A percentile compares a stretch with the other conserved stretches of the same genome.
These are phyloP conservation scores for Fraxinus americana DNA, from an alignment of 257 asterid species.

Conservation along the genomic window DNA sequence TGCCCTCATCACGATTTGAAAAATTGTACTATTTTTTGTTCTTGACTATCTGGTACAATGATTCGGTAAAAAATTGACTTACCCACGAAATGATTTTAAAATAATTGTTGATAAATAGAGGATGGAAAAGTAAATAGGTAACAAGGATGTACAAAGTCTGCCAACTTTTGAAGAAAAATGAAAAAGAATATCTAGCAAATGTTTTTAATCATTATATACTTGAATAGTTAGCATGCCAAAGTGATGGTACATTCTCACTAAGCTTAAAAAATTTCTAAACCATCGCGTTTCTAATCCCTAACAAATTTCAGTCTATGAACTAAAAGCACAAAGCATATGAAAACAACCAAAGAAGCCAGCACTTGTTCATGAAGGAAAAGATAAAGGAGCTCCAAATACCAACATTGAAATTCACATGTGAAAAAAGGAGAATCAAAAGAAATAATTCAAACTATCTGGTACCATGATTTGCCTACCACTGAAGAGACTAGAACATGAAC, in stretches of 20 bases:
- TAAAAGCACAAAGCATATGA: constrained; percentile 2
- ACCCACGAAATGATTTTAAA: not conserved
- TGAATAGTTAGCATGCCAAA: not conserved
- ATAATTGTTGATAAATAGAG: not conserved
- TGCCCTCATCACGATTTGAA: too few species aligned
- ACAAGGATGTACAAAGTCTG: not conserved
- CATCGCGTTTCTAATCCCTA: constrained; percentile 1
- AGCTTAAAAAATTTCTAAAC: constrained; percentile 9
- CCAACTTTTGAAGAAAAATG: constrained; percentile 2
- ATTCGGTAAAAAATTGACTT: not conserved
- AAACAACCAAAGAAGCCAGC: constrained; percentile 9
- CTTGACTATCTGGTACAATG: too few species aligned
- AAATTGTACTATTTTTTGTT: too few species aligned
- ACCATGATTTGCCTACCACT: too few species aligned
- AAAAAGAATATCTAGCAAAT: not conserved
- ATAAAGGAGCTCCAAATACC: not conserved
- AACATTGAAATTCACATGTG: too few species aligned
- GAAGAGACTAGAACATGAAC: too few species aligned
- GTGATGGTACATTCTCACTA: not conserved
- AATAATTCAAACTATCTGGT: too few species aligned
- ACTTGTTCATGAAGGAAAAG: not conserved
- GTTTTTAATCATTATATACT: not conserved
- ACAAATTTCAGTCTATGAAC: not conserved
- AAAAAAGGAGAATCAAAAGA: too few species aligned
- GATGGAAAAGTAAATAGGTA: not conserved